A percentile compares a stretch with the other conserved stretches of the same genome.
phyloP scores from a whole-genome alignment of 2,329 filamentous ascomycete species.

The Ophiostoma sp. region DNA sequence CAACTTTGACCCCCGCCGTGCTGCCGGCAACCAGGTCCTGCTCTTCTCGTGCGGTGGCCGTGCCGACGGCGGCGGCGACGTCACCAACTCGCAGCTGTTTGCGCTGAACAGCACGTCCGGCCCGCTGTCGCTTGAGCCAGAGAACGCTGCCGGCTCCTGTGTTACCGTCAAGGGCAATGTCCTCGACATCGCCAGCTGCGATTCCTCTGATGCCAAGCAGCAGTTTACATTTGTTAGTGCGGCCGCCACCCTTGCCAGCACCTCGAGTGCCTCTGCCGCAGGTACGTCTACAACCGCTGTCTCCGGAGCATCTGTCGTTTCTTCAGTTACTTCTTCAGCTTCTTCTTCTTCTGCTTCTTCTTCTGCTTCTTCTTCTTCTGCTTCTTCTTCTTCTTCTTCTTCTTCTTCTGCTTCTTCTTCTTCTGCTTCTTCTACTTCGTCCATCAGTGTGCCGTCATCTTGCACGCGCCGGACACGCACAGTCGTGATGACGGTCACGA shows the following conservation, averaged over 20 bases:
- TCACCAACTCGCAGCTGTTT: constrained; percentile 50
- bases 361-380: background rate
- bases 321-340: background rate
- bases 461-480: background rate
- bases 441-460: background rate
- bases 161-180: constrained; percentile 41
- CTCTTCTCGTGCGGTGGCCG: constrained; percentile 56
- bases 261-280: background rate
- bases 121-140: constrained; percentile 41
- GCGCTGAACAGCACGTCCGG: constrained; percentile 40
- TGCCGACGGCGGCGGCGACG: constrained; percentile 46
- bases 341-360: background rate
- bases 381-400: background rate
- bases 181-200: constrained; percentile 42
- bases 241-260: constrained; percentile 7
- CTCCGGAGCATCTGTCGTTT: background rate
- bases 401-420: background rate
- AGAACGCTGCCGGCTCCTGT: constrained; percentile 44
- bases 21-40: constrained; percentile 47
- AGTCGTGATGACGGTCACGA: background rate
- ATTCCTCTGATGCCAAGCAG: constrained; percentile 38
- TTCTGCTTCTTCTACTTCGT: background rate
- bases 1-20: constrained; percentile 51
- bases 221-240: constrained; percentile 36
- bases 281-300: background rate